Evolutionary conservation across 192 early-diverging fungal species (phyloP).

Genomic region (Spizellomyces punctatus): DNA sequence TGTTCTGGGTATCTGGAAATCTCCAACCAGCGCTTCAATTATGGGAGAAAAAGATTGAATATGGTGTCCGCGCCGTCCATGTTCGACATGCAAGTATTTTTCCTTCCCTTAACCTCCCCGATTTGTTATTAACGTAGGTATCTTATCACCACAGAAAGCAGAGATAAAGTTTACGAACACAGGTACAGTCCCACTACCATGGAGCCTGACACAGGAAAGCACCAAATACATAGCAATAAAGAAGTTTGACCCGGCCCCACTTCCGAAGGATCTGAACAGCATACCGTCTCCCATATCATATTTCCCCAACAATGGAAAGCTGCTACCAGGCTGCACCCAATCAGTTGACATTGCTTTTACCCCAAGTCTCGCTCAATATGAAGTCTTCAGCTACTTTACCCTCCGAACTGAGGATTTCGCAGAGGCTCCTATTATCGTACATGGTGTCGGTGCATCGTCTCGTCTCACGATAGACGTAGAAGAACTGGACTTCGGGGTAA

Average conservation of each 20-base stretch:
- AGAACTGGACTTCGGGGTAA: constrained; percentile 48
- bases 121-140: neutral
- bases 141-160: constrained; percentile 14
- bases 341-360: constrained; percentile 52
- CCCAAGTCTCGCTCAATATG: constrained; percentile 52
- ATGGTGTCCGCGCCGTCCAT: constrained; percentile 51
- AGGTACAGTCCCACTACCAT: constrained; percentile 41
- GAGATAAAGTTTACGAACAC: constrained; percentile 55
- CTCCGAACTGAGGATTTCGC: constrained; percentile 54
- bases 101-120: neutral
- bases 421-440: constrained; percentile 43
- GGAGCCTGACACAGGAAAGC: constrained; percentile 38
- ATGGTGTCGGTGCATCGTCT: constrained; percentile 53
- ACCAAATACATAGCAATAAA: constrained; percentile 35
- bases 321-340: constrained; percentile 48
- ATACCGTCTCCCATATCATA: constrained; percentile 44
- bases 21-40: constrained; percentile 50
- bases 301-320: constrained; percentile 47
- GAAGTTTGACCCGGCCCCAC: constrained; percentile 40
- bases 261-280: constrained; percentile 33
- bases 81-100: constrained; percentile 43
- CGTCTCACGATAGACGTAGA: constrained; percentile 28
- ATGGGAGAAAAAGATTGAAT: constrained; percentile 54
- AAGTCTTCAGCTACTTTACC: constrained; percentile 37
- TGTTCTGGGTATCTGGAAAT: constrained; percentile 47